Conservation (phyloP, 1,284 basidiomycete genomes). For the Sphagnurus paluster region DNA sequence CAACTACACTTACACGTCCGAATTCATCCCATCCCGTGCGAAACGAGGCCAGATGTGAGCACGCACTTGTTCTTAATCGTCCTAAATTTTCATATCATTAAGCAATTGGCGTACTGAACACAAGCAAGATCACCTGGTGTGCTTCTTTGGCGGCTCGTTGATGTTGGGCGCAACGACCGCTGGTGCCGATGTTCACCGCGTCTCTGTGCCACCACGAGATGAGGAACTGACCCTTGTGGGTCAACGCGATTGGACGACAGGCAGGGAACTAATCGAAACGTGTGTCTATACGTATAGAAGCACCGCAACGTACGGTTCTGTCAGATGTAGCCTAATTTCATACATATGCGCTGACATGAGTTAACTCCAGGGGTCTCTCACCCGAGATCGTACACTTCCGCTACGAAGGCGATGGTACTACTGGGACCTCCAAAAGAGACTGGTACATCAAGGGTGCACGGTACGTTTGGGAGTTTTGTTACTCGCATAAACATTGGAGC, state of each 20-base stretch:
- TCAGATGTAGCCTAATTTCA: neutral
- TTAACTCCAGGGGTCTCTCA: slow-evolving; percentile 66
- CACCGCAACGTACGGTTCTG: slow-evolving; percentile 69
- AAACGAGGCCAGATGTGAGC: slow-evolving; percentile 26
- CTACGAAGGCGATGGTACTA: slow-evolving; percentile 49
- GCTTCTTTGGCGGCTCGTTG: slow-evolving; percentile 92
- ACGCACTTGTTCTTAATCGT: slow-evolving; percentile 6
- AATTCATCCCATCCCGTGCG: slow-evolving; percentile 54
- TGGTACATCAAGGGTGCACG: slow-evolving; percentile 87
- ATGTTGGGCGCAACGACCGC: slow-evolving; percentile 84
- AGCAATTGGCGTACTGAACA: slow-evolving; percentile 72
- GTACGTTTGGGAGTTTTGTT: slow-evolving; percentile 34
- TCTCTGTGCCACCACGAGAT: slow-evolving; percentile 55
- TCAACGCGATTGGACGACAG: slow-evolving; percentile 75
- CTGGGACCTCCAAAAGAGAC: slow-evolving; percentile 45
- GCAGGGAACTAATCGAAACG: slow-evolving; percentile 74
- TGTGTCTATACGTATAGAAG: slow-evolving; percentile 77
- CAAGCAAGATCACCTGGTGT: slow-evolving; percentile 97
- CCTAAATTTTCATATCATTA: no score
- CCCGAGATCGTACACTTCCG: slow-evolving; percentile 85
- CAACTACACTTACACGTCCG: slow-evolving; percentile 70
- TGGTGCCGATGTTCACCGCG: slow-evolving; percentile 36
- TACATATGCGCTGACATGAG: no score
- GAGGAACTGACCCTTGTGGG: slow-evolving; percentile 52
- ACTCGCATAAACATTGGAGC: neutral